Conservation (phyloP, 2,329 filamentous ascomycete species). For the Helotiales sp. region DNA sequence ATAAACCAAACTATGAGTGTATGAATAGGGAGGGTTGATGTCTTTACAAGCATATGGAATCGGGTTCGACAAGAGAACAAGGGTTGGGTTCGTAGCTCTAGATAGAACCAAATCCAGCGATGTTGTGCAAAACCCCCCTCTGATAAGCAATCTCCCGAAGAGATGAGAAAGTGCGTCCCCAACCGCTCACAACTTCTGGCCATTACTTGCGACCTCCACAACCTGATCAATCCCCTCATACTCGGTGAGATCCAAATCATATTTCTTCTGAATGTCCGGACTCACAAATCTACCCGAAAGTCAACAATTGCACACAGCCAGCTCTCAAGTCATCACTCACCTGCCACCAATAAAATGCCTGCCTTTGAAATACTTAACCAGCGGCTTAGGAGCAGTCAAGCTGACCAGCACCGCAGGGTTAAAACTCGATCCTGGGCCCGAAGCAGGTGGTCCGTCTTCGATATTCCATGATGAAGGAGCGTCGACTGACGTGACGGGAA, state of each 20-base stretch:
- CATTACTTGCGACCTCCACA: conserved; percentile 68
- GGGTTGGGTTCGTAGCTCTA: neutral
- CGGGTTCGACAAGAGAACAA: neutral
- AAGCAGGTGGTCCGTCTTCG: conserved; percentile 77
- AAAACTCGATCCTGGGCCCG: conserved; percentile 79
- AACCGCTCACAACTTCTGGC: conserved; percentile 58
- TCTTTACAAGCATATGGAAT: neutral
- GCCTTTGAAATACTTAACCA: conserved; percentile 82
- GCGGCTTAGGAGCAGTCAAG: conserved; percentile 90
- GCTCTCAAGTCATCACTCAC: conserved; percentile 46
- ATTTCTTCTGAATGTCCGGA: conserved; percentile 79
- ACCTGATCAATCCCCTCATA: conserved; percentile 91
- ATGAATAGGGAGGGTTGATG: neutral
- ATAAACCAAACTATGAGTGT: neutral
- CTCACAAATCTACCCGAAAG: conserved; percentile 71
- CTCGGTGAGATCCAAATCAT: conserved; percentile 78
- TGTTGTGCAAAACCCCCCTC: too few relatives aligned
- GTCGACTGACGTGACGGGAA: conserved; percentile 88
- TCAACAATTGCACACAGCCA: neutral
- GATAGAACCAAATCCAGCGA: neutral
- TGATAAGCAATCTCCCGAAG: too few relatives aligned
- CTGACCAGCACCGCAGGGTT: conserved; percentile 82
- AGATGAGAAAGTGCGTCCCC: neutral
- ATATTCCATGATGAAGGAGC: conserved; percentile 96
- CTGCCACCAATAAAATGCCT: conserved; percentile 91